Percentiles rank a stretch among this genome's conserved stretches.
Conservation (phyloP, 192 early-diverging fungal genomes). For the Backusella luteola region DNA sequence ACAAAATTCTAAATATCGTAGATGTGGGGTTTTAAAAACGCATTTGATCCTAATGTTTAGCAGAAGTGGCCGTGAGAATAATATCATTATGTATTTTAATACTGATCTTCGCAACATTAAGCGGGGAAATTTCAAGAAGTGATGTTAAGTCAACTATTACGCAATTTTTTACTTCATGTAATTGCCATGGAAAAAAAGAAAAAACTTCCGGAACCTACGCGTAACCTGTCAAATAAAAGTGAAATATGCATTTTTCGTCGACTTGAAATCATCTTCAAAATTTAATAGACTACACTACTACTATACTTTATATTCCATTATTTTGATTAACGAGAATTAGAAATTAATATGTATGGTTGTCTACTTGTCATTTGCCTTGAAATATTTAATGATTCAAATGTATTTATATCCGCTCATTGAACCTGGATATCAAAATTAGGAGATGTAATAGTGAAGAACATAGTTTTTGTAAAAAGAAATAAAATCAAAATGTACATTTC, state of each 20-base stretch:
- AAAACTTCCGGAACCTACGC: background rate
- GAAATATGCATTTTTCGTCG: background rate
- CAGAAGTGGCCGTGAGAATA: background rate
- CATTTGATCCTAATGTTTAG: background rate
- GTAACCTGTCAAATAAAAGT: background rate
- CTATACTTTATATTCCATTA: background rate
- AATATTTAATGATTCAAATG: background rate
- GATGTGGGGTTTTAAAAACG: background rate
- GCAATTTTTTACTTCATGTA: background rate
- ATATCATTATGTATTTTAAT: background rate
- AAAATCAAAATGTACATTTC: background rate
- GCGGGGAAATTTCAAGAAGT: background rate
- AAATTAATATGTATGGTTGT: background rate
- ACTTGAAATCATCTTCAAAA: background rate
- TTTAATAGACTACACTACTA: background rate
- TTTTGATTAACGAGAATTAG: background rate
- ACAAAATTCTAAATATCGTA: constrained; percentile 1
- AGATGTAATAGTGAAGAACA: background rate
- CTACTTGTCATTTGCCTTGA: background rate
- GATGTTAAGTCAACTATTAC: background rate
- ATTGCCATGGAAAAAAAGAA: background rate
- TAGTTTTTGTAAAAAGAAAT: background rate
- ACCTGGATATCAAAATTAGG: background rate
- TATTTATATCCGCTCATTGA: background rate
- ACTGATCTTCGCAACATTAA: background rate